These are phyloP conservation scores for Escallonia rubra DNA, from an alignment of 129 eudicot species.

Conservation along the genomic window DNA sequence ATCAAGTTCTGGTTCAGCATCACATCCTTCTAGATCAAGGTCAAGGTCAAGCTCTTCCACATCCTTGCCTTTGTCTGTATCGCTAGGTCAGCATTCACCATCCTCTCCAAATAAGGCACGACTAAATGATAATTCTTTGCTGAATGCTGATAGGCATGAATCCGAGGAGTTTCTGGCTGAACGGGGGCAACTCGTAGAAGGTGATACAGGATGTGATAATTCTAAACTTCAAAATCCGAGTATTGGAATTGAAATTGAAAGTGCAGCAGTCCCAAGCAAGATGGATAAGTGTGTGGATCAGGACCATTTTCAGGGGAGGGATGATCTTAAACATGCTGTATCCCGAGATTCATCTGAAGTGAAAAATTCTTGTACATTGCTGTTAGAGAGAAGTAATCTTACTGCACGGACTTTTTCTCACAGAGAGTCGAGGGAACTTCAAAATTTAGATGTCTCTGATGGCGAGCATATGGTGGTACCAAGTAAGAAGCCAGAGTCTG, in stretches of 20 bases:
- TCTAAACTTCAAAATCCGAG: slow-evolving; percentile 6
- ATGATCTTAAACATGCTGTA: slow-evolving; percentile 9
- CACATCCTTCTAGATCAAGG: slow-evolving; percentile 6
- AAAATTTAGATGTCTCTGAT: background rate
- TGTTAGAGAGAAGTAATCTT: slow-evolving; percentile 12
- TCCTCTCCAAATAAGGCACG: slow-evolving; percentile 21
- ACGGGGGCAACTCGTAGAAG: slow-evolving; percentile 7
- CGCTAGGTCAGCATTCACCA: slow-evolving; percentile 14
- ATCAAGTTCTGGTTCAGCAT: slow-evolving; percentile 16
- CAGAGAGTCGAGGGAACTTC: slow-evolving; percentile 7
- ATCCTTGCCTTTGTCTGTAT: slow-evolving; percentile 17
- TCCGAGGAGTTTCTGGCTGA: slow-evolving; percentile 1
- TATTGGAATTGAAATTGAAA: slow-evolving; percentile 10
- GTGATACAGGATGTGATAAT: slow-evolving; percentile 1
- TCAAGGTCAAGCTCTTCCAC: slow-evolving; percentile 33
- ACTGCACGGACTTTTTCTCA: slow-evolving; percentile 1
- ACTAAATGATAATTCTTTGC: slow-evolving; percentile 2
- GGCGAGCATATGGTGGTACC: slow-evolving; percentile 8
- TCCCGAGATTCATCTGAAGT: background rate
- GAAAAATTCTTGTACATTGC: background rate
- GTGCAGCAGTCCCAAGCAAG: slow-evolving; percentile 2
- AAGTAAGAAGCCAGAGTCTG: slow-evolving; percentile 10
- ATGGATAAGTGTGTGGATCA: slow-evolving; percentile 9
- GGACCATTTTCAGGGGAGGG: slow-evolving; percentile 7
- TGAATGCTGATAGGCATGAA: slow-evolving; percentile 9